phyloP scores from a whole-genome alignment of 108 stramenopile genomes.

The Schizochytrium sp. region DNA sequence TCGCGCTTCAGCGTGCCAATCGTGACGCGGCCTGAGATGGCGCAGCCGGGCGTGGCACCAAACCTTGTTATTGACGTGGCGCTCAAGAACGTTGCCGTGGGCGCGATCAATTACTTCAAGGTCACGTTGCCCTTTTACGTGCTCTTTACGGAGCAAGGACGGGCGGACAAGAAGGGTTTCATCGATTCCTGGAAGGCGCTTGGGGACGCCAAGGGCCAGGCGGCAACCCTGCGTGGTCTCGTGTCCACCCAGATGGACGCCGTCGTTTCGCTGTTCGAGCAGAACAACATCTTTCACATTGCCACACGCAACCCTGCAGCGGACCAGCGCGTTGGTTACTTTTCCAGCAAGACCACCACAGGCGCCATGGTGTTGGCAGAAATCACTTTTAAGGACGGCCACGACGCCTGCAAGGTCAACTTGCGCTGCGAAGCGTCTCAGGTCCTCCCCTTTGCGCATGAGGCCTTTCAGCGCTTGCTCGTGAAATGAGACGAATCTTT shows the following conservation, averaged over 20 bases:
- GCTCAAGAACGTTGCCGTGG: slow-evolving; percentile 80
- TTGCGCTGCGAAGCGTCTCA: slow-evolving; percentile 22
- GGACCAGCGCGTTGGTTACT: slow-evolving; percentile 85
- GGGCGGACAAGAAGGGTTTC: slow-evolving; percentile 32
- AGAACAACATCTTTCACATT: slow-evolving; percentile 72
- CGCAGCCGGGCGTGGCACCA: slow-evolving; percentile 50
- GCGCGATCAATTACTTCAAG: slow-evolving; percentile 74
- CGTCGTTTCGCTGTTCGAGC: slow-evolving; percentile 65
- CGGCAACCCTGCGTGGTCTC: slow-evolving; percentile 18
- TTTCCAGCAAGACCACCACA: slow-evolving; percentile 65
- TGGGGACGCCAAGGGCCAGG: not conserved
- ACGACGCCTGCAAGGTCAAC: slow-evolving; percentile 80
- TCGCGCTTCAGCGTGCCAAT: slow-evolving; percentile 58
- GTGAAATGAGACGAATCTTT: not conserved
- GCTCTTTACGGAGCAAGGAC: slow-evolving; percentile 51
- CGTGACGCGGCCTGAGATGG: slow-evolving; percentile 63
- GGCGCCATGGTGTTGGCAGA: slow-evolving; percentile 63
- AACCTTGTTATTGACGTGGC: slow-evolving; percentile 72
- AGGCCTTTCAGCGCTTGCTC: not conserved
- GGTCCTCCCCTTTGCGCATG: not conserved
- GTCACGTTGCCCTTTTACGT: slow-evolving; percentile 65
- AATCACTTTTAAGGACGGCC: slow-evolving; percentile 81
- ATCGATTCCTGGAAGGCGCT: slow-evolving; percentile 24
- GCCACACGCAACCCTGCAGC: slow-evolving; percentile 72
- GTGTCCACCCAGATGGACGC: slow-evolving; percentile 44